Base-by-base conservation (phyloP, 2,329 filamentous ascomycete genomes). In the Hyphodiscus sp. region DNA sequence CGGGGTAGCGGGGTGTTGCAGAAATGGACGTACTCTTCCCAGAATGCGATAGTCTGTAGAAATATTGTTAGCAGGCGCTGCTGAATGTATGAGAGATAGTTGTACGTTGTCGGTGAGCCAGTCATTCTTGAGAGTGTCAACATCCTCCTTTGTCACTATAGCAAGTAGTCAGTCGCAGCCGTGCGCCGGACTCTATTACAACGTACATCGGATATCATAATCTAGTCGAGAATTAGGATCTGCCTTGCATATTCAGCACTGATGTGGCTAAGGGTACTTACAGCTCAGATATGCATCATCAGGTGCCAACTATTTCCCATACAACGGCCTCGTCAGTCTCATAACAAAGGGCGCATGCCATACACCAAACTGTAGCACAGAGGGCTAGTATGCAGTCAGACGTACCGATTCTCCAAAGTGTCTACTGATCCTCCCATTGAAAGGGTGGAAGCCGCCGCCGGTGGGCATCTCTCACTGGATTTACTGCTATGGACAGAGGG, bases 71-170 rank as follows among this genome's bases (percentile, higher is more conserved):
- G 55, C 45, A 51, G 26, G 30, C 23, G 16, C 15, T 46, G 13
- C 16, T 33, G 52, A 29, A 41, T 18, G 13, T 13, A 20, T 41
- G 54, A 54, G 43, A 43, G 20, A 48, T 61, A 48, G 56, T 57
- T 45, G 15, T 76, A 91, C 89, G 74, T 96, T 96, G 70, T 99
- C 94, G 44, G 92, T 96, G 50, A 99, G 77, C 94, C 94, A 99
- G 76, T 96, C 94, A 71, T 88, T 79, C 72, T 88, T 90, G 54
- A 99, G 81, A 16, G 87, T 86, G 69, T 91, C 87, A 62, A 97
- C 82, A 71, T 99, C 94, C 68, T 94, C 89, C 68, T 85, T 82
- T 49, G 89, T 96, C 62, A 97, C 89, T 91, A 58, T 63, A 54
- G 59, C 58, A 51, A 48, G 60, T 44, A n/a, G 58, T 64, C 54